Percentiles rank a stretch among this genome's conserved stretches.
Evolutionary conservation across 139 green algal genomes (phyloP).

Genomic region (Chlorella sp.): DNA sequence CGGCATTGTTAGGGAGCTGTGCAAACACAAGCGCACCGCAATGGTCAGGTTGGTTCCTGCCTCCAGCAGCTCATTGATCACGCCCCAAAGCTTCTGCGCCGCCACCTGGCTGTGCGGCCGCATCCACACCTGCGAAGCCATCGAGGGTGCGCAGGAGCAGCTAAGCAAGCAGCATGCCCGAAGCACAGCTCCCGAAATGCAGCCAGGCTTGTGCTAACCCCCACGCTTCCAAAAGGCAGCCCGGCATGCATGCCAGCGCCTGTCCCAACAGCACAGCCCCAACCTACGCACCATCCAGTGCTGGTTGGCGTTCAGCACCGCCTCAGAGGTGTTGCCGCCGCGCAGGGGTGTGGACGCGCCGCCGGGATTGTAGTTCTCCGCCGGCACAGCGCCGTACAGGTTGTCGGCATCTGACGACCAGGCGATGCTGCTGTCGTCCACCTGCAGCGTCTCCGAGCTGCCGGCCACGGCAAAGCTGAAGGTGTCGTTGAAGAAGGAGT

Average conservation of each 20-base stretch:
- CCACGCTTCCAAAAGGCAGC: too few relatives aligned
- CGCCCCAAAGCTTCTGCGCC: conserved; percentile 81
- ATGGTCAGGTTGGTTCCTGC: conserved; percentile 37
- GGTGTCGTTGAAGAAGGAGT: conserved; percentile 96
- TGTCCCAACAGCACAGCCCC: too few relatives aligned
- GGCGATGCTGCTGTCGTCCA: conserved; percentile 72
- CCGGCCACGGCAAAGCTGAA: conserved; percentile 51
- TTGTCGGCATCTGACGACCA: conserved; percentile 75
- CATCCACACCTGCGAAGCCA: conserved; percentile 86
- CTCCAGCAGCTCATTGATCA: conserved; percentile 63
- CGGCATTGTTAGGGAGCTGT: too few relatives aligned
- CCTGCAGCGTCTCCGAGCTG: neutral
- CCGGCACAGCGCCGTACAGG: conserved; percentile 71
- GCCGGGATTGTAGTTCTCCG: conserved; percentile 80
- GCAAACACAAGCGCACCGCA: neutral
- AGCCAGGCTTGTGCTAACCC: too few relatives aligned
- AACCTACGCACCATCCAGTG: conserved; percentile 80
- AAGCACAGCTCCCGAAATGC: too few relatives aligned
- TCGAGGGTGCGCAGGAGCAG: neutral
- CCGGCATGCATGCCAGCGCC: too few relatives aligned
- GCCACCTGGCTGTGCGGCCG: conserved; percentile 70
- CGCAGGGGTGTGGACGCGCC: conserved; percentile 42
- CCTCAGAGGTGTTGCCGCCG: conserved; percentile 65
- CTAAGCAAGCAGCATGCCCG: neutral
- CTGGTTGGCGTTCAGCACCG: conserved; percentile 77